phyloP scores from a whole-genome alignment of 345 rosid species.

The Pseudoturritis turrita region DNA sequence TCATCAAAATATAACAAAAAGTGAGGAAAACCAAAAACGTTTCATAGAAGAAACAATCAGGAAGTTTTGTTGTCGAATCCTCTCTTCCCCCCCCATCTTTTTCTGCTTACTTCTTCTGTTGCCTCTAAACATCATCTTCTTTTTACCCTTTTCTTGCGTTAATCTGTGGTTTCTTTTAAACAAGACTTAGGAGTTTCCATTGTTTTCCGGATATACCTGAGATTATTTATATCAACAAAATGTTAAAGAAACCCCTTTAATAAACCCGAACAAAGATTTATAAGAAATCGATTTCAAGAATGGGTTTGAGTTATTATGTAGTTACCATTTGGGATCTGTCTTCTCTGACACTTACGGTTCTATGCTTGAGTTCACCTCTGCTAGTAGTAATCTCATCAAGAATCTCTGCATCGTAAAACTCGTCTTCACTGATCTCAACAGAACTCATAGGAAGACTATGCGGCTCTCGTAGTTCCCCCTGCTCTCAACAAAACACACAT shows the following conservation, averaged over 20 bases:
- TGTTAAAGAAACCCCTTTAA: not conserved
- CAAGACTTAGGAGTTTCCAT: conserved; percentile 19
- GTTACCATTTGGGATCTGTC: conserved; percentile 38
- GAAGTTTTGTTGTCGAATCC: not conserved
- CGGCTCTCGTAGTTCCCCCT: conserved; percentile 39
- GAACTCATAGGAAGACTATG: conserved; percentile 11
- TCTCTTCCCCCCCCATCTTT: conserved; percentile 19
- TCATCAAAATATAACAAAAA: conserved; percentile 4
- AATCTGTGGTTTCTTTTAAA: not conserved
- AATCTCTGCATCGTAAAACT: conserved; percentile 66
- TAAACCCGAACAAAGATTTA: not conserved
- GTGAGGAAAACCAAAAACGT: conserved; percentile 17
- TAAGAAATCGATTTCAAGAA: not conserved
- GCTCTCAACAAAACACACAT: not conserved
- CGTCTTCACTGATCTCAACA: conserved; percentile 39
- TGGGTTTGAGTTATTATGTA: not conserved
- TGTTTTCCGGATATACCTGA: conserved; percentile 33
- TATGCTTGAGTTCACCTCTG: conserved; percentile 72
- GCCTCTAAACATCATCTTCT: not conserved
- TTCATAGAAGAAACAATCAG: conserved; percentile 6
- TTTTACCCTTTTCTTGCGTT: not conserved
- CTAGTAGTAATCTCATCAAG: conserved; percentile 72
- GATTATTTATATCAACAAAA: not conserved
- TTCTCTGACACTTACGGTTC: conserved; percentile 54
- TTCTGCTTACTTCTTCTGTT: conserved; percentile 2